A percentile compares a stretch with the other conserved stretches of the same genome.
These are phyloP conservation scores for Aethionema arabicum DNA, from an alignment of 345 rosid species.

Conservation along the genomic window DNA sequence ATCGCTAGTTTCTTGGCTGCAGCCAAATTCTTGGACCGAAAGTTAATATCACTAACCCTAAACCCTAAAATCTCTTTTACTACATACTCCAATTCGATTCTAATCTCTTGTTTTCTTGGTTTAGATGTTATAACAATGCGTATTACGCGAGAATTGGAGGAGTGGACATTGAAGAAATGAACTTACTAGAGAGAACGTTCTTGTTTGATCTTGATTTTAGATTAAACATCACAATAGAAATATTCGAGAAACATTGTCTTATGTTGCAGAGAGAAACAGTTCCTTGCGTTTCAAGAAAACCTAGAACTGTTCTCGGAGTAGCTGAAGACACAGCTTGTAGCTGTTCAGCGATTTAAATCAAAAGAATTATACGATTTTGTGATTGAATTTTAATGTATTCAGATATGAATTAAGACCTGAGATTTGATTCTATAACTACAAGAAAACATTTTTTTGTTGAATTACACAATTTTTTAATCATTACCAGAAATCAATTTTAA, in stretches of 20 bases:
- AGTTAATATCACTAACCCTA: constrained; percentile 30
- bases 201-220: constrained; percentile 44
- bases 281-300: constrained; percentile 26
- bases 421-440: too few species aligned
- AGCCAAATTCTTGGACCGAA: constrained; percentile 44
- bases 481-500: too few species aligned
- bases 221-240: constrained; percentile 38
- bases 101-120: not conserved
- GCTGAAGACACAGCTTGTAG: constrained; percentile 12
- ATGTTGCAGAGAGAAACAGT: constrained; percentile 34
- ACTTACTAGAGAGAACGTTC: constrained; percentile 41
- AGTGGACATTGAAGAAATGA: constrained; percentile 46
- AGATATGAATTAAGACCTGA: too few species aligned
- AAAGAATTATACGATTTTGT: too few species aligned
- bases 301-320: constrained; percentile 26
- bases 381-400: too few species aligned
- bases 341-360: constrained; percentile 32
- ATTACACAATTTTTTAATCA: too few species aligned
- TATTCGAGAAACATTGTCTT: constrained; percentile 39
- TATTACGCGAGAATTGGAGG: constrained; percentile 52
- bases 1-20: constrained; percentile 44
- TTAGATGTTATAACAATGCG: constrained; percentile 41
- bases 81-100: not conserved
- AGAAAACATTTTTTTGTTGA: too few species aligned
- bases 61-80: constrained; percentile 6